Evolutionary conservation across 352 stramenopile species (phyloP), one percentile per base, ranked within the genome.

Genomic region (Pythium rishiriense): DNA sequence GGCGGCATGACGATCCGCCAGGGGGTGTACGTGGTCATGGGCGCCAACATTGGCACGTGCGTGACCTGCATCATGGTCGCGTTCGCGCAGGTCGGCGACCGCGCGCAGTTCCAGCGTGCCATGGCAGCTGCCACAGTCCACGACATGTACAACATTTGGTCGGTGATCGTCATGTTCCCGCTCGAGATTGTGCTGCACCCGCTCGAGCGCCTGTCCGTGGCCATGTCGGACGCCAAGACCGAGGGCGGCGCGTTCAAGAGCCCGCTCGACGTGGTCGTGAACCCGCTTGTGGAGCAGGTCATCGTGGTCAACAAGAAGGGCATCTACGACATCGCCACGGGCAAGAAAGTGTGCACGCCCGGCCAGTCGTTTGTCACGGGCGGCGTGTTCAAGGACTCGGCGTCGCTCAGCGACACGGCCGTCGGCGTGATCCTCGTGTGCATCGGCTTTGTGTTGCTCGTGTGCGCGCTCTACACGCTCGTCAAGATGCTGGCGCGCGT

Each of bases 11-110:
- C 66, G 26, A 76, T 91, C 31, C 62, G 78, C 11, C 69, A 80
- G 58, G 86, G 61, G 24, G 88, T 94, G 46, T 86, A 79, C 57
- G 88, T 94, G 69, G 74, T 95, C 48, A 92, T 94, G 78, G 86
- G 86, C 31, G 83, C 86, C 47, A 94, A 94, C 69, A 88, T 87
- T 48, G 87, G 85, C 29, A 87, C 78, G 25, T 78, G 76, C 35
- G 79, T 93, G 19, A 91, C 81, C 41, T 89, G 81, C 51, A 90
- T 78, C 24, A 90, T 94, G 58, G 82, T 95, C 28, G 75, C 83
- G 29, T 82, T 93, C 61, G 83, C 73, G 46, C 83, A 91, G 39
- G 79, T 92, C 69, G 76, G 72, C 54, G 70, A 92, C 66, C 63
- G 57, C 19, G 76, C 69, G 25, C 52, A 79, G 55, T 69, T 84